Evolutionary conservation across 2,329 filamentous ascomycete genomes (phyloP), one percentile per base, ranked within the genome.

Genomic region (Epichloe uncinata): DNA sequence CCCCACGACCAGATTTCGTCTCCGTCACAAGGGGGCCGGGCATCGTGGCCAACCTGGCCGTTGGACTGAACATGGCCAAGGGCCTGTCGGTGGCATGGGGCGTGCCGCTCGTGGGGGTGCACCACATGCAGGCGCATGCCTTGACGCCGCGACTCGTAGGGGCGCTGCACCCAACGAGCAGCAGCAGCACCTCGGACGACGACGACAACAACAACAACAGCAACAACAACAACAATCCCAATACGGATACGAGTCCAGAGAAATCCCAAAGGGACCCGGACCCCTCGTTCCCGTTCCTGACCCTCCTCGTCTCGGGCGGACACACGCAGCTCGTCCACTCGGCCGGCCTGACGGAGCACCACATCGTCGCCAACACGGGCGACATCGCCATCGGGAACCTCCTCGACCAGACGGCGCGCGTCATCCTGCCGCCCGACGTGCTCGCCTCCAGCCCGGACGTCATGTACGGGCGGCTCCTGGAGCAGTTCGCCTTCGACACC

Each of bases 101-200:
- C 55, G 76, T 89, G 37, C 90, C 91, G 3, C 70, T 97, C 34
- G 65, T 97, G 1, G 93, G 93, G 0, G 86, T 96, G 1, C 86
- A 98, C 65, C 93, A 98, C 66, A 97, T 98, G 93, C 90, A 96
- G 64, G 93, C 90, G 11, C 93, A 98, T 66, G 85, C 93, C 16
- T 70, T 98, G 54, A 97, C 93, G 16, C 86, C 91, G 15, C 77
- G 88, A 9, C 76, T 98, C 41, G 82, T 84, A 4, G 69, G 72
- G 34, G 85, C 85, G 5, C 66, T 91, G 52, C 33, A 22, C 9
- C 35, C 36, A 11, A 13, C 36, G 20, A n/a, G n/a, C n/a, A 33
- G 55, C 30, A 33, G 13, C 12, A 12, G 22, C 22, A 22, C 22
- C 22, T 22, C 22, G 22, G 22, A 22, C 22, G n/a, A n/a, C n/a